Base-by-base conservation (phyloP, 495 filamentous ascomycete genomes). In the Podospora anserina region DNA sequence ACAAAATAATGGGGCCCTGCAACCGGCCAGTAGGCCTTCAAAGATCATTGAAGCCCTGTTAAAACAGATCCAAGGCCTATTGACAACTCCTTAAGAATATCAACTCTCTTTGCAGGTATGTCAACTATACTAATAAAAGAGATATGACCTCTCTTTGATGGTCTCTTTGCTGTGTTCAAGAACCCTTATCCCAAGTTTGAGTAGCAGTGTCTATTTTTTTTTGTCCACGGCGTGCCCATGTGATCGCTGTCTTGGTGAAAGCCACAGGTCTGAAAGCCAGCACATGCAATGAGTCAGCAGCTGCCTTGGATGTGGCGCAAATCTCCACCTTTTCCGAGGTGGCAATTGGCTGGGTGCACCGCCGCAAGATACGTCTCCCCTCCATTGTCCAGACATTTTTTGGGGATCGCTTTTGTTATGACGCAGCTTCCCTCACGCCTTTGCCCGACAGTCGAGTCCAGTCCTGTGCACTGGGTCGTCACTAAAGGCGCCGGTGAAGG, bases 341-440 rank as follows among this genome's bases (percentile, higher is more conserved):
- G 55, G 55, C 55, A 11, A 58, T 58, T 58, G 55, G 55, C 18
- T 23, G 4, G n/a, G n/a, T 58, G 55, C 55, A 58, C 55, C 55
- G 55, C 55, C 55, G 4, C 55, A 58, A 20, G 55, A 5, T 26
- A 58, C 39, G 19, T 58, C n/a, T 20, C 55, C 55, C 55, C 55
- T 19, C 55, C 55, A 58, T 58, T 58, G 55, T 58, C 55, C 55
- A 58, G 55, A 58, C 55, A 26, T 58, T 26, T 58, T 58, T 58
- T 9, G 23, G 5, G 5, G 0, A 6, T 58, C 16, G 55, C 19
- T 5, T 5, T 26, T 58, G n/a, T 58, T 58, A 58, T 58, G 55
- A 58, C 55, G 55, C 55, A 58, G 55, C 13, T 58, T 58, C 55
- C n/a, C 23, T 19, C 55, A 26, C 55, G 55, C 55, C 26, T 58